Evolutionary conservation across 176 grass and related monocot species (phyloP).

Genomic region (Coix lacrymajobi): DNA sequence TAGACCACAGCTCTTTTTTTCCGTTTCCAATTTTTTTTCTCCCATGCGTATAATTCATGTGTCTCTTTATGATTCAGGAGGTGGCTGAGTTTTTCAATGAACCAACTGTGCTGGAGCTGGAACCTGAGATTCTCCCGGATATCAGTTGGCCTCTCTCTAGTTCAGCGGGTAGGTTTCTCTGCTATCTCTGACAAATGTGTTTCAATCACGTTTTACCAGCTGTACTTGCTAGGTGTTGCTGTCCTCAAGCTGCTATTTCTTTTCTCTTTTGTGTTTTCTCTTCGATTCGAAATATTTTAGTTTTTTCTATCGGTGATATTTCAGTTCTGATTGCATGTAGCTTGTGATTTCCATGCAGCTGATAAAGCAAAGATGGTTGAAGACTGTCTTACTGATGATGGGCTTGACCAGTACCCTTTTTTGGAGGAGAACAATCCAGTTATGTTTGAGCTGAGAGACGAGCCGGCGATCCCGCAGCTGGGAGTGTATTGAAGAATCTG

Average conservation of each 20-base stretch:
- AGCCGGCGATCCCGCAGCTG: not conserved
- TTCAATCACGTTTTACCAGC: not conserved
- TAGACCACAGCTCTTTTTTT: not conserved
- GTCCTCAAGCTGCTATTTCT: not conserved
- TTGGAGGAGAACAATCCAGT: conserved; percentile 36
- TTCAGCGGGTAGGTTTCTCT: conserved; percentile 42
- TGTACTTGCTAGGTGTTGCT: not conserved
- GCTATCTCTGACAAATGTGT: not conserved
- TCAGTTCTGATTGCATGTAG: not conserved
- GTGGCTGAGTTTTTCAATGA: conserved; percentile 26
- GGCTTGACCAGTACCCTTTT: conserved; percentile 21
- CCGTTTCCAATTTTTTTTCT: not conserved
- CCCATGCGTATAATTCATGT: not conserved
- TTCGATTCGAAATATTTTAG: not conserved
- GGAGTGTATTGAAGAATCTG: conserved; percentile 21
- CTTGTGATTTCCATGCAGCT: conserved; percentile 14
- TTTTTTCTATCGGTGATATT: not conserved
- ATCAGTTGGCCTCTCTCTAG: not conserved
- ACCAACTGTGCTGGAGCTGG: conserved; percentile 33
- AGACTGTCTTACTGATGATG: conserved; percentile 3
- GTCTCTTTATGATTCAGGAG: conserved; percentile 27
- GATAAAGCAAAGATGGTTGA: conserved; percentile 18
- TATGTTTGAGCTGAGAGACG: conserved; percentile 39
- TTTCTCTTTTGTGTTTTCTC: not conserved
- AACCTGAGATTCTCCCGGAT: conserved; percentile 39